phyloP scores from a whole-genome alignment of 768 basidiomycete species.

The Amanita fuliginea region DNA sequence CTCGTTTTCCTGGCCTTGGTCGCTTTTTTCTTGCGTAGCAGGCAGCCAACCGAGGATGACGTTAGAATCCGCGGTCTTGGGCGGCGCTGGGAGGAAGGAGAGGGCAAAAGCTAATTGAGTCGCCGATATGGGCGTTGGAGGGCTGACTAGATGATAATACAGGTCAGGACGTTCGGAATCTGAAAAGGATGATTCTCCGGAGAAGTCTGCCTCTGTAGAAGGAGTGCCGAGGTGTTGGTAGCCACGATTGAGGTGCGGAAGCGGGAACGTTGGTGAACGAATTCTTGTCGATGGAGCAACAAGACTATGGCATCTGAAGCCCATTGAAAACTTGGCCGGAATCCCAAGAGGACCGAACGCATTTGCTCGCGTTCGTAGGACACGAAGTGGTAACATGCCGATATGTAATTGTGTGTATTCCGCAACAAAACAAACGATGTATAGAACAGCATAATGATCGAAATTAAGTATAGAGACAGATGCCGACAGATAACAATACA shows the following conservation, averaged over 20 bases:
- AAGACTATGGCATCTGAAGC: neutral
- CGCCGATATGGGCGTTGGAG: constrained; percentile 37
- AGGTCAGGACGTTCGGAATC: constrained; percentile 58
- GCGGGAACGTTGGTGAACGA: neutral
- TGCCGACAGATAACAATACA: constrained; percentile 26
- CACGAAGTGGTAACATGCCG: neutral
- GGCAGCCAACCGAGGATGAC: constrained; percentile 66
- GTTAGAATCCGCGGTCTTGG: constrained; percentile 30
- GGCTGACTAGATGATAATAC: constrained; percentile 54
- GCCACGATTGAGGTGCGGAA: neutral
- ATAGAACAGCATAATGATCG: constrained; percentile 5
- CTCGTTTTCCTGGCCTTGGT: constrained; percentile 18
- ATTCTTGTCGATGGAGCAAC: neutral
- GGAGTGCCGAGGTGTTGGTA: neutral
- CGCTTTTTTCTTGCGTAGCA: constrained; percentile 19
- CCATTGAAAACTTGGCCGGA: neutral
- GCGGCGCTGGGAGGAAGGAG: constrained; percentile 44
- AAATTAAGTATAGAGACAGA: constrained; percentile 12
- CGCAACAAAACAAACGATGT: neutral
- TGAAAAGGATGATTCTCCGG: constrained; percentile 13
- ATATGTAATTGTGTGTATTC: neutral
- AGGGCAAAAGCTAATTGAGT: constrained; percentile 46
- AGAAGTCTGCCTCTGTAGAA: neutral
- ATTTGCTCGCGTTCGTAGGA: neutral
- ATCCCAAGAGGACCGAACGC: neutral